A percentile compares a stretch with the other conserved stretches of the same genome.
Evolutionary conservation across 495 filamentous ascomycete species (phyloP).

Genomic region (Lineolata rhizophorae): DNA sequence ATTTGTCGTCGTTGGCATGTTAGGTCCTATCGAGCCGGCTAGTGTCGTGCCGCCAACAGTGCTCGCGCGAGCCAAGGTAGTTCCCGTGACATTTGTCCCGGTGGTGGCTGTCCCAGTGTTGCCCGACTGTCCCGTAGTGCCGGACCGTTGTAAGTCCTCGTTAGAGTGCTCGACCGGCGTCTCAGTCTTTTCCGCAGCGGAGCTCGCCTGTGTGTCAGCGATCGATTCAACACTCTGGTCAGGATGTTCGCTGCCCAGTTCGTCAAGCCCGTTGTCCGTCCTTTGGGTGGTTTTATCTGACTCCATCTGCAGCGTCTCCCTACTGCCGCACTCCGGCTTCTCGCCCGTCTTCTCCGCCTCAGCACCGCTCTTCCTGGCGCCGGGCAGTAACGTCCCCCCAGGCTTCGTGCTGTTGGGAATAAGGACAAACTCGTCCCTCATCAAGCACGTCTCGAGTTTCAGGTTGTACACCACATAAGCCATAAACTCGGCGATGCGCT

Average conservation of each 20-base stretch:
- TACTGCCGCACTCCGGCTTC: too few species aligned
- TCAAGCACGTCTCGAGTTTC: constrained; percentile 84
- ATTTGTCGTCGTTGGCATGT: too few species aligned
- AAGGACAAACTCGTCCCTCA: constrained; percentile 86
- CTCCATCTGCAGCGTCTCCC: background rate
- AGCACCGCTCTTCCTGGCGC: background rate
- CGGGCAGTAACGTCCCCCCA: constrained; percentile 10
- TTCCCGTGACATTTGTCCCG: too few species aligned
- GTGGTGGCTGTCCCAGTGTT: too few species aligned
- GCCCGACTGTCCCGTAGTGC: too few species aligned
- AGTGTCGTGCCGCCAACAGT: background rate
- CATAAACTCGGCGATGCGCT: constrained; percentile 95
- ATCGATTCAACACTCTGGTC: too few species aligned
- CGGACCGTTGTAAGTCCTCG: too few species aligned
- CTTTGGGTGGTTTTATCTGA: background rate
- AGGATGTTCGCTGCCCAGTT: too few species aligned
- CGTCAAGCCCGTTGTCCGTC: background rate
- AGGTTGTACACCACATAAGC: constrained; percentile 96
- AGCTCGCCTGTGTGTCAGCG: background rate
- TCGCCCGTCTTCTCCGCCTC: background rate
- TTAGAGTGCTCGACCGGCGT: background rate
- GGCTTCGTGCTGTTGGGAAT: constrained; percentile 41
- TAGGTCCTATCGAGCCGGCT: background rate
- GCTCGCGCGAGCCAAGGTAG: too few species aligned
- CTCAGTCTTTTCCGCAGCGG: background rate